These are phyloP conservation scores for Fraxinus sp. DNA, from an alignment of 305 asterid species.

Conservation along the genomic window DNA sequence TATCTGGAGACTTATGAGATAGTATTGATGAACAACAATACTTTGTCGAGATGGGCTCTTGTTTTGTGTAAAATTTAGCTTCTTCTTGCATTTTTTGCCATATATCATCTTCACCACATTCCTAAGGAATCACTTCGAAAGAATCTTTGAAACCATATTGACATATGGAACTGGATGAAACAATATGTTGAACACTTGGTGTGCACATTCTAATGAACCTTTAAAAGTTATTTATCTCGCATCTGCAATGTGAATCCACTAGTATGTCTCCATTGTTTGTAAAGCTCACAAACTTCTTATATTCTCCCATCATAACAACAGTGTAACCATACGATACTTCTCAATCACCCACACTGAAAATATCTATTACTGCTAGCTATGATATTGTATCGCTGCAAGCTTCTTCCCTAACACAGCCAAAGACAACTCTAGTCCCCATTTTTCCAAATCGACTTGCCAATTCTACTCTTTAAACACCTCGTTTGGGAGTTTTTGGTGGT, in stretches of 20 bases:
- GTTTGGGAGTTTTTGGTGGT: too few species aligned
- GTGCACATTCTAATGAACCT: constrained; percentile 10
- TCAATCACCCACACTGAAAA: too few species aligned
- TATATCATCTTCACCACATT: constrained; percentile 25
- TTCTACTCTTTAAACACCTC: too few species aligned
- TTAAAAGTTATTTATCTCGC: neutral
- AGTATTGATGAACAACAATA: constrained; percentile 28
- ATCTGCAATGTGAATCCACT: neutral
- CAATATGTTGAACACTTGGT: neutral
- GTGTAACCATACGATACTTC: too few species aligned
- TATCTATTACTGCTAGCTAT: too few species aligned
- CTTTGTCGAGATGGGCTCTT: constrained; percentile 39
- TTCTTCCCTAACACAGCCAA: too few species aligned
- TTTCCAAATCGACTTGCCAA: too few species aligned
- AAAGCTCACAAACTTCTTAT: neutral
- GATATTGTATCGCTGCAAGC: too few species aligned
- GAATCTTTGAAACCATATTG: neutral
- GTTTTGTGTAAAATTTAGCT: constrained; percentile 19
- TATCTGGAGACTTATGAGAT: constrained; percentile 35
- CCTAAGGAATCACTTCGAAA: constrained; percentile 25
- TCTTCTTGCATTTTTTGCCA: constrained; percentile 31
- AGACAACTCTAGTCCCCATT: too few species aligned
- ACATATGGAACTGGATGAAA: neutral
- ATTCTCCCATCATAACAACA: too few species aligned
- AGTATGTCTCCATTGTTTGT: neutral